Base-by-base conservation (phyloP, 2,329 filamentous ascomycete genomes). In the Colletotrichum horii region DNA sequence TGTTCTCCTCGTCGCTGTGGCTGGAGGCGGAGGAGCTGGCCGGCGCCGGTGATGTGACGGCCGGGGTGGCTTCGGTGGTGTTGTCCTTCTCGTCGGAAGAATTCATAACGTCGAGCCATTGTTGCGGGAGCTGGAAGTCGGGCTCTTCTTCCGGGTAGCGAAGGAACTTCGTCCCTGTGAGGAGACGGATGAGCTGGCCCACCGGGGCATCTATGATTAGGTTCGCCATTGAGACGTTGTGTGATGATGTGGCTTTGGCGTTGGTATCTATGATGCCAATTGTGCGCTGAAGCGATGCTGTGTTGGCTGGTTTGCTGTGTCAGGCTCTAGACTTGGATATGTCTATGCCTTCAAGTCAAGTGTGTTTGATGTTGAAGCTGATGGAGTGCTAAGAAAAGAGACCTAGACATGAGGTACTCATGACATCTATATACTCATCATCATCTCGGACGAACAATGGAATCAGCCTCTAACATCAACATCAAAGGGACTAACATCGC, bases 61-160 rank as follows among this genome's bases (percentile, higher is more conserved):
- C 66, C 9, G 52, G 32, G 14, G 38, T 61, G 28, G 36, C 28
- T 14, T 69, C 15, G 43, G 68, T 8, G 36, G 28, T 61, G 48
- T 77, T 22, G 16, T 28, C 67, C 76, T 73, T 82, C 72, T 12
- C 80, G 11, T 64, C 32, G 34, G 61, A 15, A 79, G 70, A 82
- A 77, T 85, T 81, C 34, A 85, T 62, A 52, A 86, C 79, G n/a
- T 79, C 77, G 36, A 83, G 72, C 84, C 85, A 86, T 2, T 82
- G 74, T 26, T 82, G 80, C 5, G 91, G 91, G 6, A 89, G 83
- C 73, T 87, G 79, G 78, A 92, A 93, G 78, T 85, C 90, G 26
- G 87, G 78, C 75, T 84, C 84, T 77, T 93, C 92, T 83, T 93
- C 91, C 19, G 91, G 91, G 75, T 93, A 93, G 74, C 88, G 86